Base-by-base conservation (phyloP, 768 basidiomycete species). In the Podaxis sp. region DNA sequence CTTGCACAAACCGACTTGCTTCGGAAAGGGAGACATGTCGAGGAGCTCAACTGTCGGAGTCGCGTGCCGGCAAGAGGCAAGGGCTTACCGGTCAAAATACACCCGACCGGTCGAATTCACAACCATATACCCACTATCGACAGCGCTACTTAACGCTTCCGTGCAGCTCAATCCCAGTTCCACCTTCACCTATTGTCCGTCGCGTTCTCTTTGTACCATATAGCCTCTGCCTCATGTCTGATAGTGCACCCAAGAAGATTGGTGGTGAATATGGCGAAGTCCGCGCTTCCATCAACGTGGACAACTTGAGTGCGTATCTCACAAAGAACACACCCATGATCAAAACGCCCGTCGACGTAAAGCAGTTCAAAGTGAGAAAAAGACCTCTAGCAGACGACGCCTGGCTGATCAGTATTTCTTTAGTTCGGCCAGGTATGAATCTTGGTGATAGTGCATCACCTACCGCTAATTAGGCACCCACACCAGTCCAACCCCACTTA, bases 401-500 rank as follows among this genome's bases (percentile, higher is more conserved):
- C 22, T 67, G 63, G 61, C 30, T 8, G 12, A 40, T 55, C 28
- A 51, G 24, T 12, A 15, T 57, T 13, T 57, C 24, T 62, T 4
- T 65, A 95, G 93, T 95, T 92, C 75, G 94, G 93, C 51, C 94
- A 95, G 86, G 94, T 93, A 74, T 70, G 42, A 39, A 58, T 24
- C 39, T 36, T 7, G 24, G n/a, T 19, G 38, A 9, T 52, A 52
- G 2, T 58, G 19, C 9, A 2, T 5, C 15, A 46, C n/a, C 40
- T 51, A 26, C 33, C 51, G 49, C 51, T 65, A 36, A 66, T 60
- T 42, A 15, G 44, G 44, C 19, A 6, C 17, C 46, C 33, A 39
- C 26, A 11, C 53, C 38, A 95, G 92, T 95, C 94, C 7, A 99
- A 99, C 71, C 96, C 96, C 0, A 99, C 96, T 0, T 99, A 98